A percentile compares a stretch with the other conserved stretches of the same genome.
Conservation (phyloP, 2,329 filamentous ascomycete genomes). For the Aspergillus tubingensis region DNA sequence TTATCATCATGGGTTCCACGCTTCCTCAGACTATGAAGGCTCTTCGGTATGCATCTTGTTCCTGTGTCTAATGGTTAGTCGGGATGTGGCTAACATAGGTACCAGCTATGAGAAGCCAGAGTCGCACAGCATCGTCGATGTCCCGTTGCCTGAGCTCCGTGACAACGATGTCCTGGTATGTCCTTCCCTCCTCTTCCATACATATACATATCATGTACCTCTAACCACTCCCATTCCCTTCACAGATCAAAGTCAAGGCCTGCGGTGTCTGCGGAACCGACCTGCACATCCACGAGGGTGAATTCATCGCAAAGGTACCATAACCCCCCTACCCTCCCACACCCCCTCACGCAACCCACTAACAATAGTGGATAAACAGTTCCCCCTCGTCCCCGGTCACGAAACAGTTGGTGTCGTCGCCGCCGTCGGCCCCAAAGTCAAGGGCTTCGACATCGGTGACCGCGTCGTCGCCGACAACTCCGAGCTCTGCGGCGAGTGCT, state of each 20-base stretch:
- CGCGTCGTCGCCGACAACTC: slow-evolving; percentile 60
- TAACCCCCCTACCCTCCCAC: not conserved
- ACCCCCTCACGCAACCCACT: not conserved
- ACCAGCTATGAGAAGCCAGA: slow-evolving; percentile 62
- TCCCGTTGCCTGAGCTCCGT: slow-evolving; percentile 63
- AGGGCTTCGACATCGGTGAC: slow-evolving; percentile 62
- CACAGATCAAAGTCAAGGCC: slow-evolving; percentile 65
- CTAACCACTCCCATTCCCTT: not conserved
- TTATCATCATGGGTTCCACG: slow-evolving; percentile 35
- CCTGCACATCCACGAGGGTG: slow-evolving; percentile 62
- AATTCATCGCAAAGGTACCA: slow-evolving; percentile 60
- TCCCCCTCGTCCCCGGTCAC: slow-evolving; percentile 68
- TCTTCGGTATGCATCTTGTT: slow-evolving; percentile 53
- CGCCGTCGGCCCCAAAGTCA: slow-evolving; percentile 60
- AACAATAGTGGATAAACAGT: slow-evolving; percentile 39
- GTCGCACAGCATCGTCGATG: slow-evolving; percentile 61
- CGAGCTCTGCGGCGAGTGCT: slow-evolving; percentile 69
- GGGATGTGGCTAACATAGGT: not conserved
- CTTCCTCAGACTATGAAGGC: slow-evolving; percentile 63
- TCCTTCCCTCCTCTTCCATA: not conserved
- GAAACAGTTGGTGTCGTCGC: slow-evolving; percentile 69
- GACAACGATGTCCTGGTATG: slow-evolving; percentile 60
- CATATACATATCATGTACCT: not conserved
- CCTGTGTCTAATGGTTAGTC: not conserved
- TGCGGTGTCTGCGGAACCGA: slow-evolving; percentile 65